phyloP scores from a whole-genome alignment of 2,329 filamentous ascomycete species.

The Simplicillium aogashimaense region DNA sequence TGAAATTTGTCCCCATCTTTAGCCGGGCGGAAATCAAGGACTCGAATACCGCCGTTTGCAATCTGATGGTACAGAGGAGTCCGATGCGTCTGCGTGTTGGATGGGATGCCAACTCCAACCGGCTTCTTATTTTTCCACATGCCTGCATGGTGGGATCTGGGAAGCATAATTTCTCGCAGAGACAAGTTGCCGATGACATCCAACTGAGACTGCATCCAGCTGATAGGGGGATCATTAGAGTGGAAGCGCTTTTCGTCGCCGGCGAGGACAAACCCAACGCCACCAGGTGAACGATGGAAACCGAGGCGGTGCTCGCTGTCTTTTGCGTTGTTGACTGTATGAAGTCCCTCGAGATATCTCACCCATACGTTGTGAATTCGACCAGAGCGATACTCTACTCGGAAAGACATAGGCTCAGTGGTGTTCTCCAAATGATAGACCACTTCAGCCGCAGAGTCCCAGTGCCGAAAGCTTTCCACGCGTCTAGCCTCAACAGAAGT shows the following conservation, averaged over 20 bases:
- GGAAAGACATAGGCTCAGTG: slow-evolving; percentile 14
- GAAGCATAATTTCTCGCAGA: slow-evolving; percentile 19
- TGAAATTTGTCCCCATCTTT: slow-evolving; percentile 3
- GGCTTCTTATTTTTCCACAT: slow-evolving; percentile 9
- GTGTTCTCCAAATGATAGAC: slow-evolving; percentile 18
- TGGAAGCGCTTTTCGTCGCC: slow-evolving; percentile 20
- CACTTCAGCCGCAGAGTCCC: slow-evolving; percentile 17
- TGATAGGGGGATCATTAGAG: slow-evolving; percentile 12
- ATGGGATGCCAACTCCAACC: slow-evolving; percentile 4
- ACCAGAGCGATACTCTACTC: slow-evolving; percentile 12
- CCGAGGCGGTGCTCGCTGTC: slow-evolving; percentile 9
- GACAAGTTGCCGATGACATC: slow-evolving; percentile 14
- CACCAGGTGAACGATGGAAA: slow-evolving; percentile 7
- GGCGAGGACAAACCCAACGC: slow-evolving; percentile 17
- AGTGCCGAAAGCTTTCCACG: neutral
- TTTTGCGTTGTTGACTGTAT: slow-evolving; percentile 11
- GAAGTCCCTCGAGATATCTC: slow-evolving; percentile 13
- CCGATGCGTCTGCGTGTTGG: slow-evolving; percentile 16
- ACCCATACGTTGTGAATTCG: slow-evolving; percentile 6
- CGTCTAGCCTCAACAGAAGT: slow-evolving; percentile 4
- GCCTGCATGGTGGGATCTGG: slow-evolving; percentile 20
- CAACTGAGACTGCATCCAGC: slow-evolving; percentile 20
- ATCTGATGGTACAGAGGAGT: slow-evolving; percentile 15
- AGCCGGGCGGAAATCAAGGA: slow-evolving; percentile 18
- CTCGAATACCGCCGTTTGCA: slow-evolving; percentile 15